Percentiles rank a stretch among this genome's conserved stretches.
Conservation (phyloP, 2,329 filamentous ascomycete species). For the Calonectria montana region DNA sequence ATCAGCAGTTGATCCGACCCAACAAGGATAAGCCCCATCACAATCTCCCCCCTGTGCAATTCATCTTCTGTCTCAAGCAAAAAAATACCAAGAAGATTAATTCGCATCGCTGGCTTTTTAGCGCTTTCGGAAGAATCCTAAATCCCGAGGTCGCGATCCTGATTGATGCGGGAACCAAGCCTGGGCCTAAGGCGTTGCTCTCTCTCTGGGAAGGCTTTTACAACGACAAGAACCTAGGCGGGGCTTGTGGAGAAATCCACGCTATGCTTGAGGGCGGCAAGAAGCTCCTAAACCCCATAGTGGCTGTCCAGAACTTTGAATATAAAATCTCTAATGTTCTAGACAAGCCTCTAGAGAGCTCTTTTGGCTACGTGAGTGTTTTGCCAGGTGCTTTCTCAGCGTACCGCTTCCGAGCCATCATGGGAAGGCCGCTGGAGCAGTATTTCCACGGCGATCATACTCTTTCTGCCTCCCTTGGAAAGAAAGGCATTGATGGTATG, state of each 20-base stretch:
- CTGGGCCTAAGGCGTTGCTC: not conserved
- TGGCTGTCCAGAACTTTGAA: slow-evolving; percentile 1
- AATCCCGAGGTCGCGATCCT: not conserved
- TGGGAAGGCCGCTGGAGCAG: not conserved
- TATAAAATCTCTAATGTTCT: slow-evolving; percentile 7
- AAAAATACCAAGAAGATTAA: slow-evolving; percentile 13
- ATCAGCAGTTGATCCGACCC: slow-evolving; percentile 4
- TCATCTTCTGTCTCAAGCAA: slow-evolving; percentile 12
- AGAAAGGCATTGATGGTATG: slow-evolving; percentile 5
- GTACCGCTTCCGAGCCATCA: not conserved
- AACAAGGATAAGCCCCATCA: not conserved
- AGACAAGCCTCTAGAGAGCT: slow-evolving; percentile 1
- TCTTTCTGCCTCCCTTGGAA: not conserved
- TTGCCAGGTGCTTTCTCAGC: not conserved
- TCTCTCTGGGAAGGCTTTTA: slow-evolving; percentile 3
- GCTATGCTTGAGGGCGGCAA: slow-evolving; percentile 3
- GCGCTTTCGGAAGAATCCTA: not conserved
- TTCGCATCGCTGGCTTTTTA: slow-evolving; percentile 5
- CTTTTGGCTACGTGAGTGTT: not conserved
- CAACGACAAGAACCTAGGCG: not conserved
- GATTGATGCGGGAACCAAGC: not conserved
- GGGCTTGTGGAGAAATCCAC: slow-evolving; percentile 8
- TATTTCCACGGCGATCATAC: slow-evolving; percentile 8
- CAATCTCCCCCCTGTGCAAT: slow-evolving; percentile 5
- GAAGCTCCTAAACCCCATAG: not conserved